Evolutionary conservation across 495 filamentous ascomycete genomes (phyloP).

Genomic region (Talaromyces nanjingensis): DNA sequence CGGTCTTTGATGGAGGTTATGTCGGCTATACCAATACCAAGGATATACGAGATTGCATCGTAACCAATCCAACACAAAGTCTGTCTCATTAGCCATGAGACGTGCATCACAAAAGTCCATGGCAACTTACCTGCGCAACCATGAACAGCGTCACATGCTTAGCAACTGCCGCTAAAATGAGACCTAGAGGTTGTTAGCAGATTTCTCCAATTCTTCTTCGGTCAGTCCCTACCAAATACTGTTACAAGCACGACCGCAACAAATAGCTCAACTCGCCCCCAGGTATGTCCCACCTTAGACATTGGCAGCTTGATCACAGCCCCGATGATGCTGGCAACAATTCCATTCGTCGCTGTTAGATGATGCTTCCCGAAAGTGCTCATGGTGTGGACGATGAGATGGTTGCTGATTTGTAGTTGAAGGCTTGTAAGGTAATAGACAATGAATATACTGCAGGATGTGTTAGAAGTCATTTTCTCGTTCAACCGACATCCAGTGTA

Average conservation of each 20-base stretch:
- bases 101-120: neutral
- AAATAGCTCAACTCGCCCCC: constrained; percentile 45
- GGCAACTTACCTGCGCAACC: constrained; percentile 26
- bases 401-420: constrained; percentile 4
- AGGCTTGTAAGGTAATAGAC: constrained; percentile 12
- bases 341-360: constrained; percentile 8
- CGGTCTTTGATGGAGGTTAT: constrained; percentile 51
- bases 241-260: constrained; percentile 22
- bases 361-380: constrained; percentile 18
- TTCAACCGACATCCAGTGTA: neutral
- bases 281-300: constrained; percentile 58
- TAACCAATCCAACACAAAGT: constrained; percentile 52
- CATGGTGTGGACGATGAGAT: constrained; percentile 19
- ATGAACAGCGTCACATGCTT: constrained; percentile 32
- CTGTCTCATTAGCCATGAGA: constrained; percentile 14
- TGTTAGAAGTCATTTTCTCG: neutral
- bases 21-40: constrained; percentile 57
- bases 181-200: constrained; percentile 37
- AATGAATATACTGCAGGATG: constrained; percentile 11
- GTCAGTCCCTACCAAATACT: neutral
- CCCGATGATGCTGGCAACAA: constrained; percentile 36
- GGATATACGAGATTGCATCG: constrained; percentile 48
- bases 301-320: constrained; percentile 52
- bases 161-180: constrained; percentile 36
- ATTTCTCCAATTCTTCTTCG: constrained; percentile 53